Evolutionary conservation across 2,329 filamentous ascomycete species (phyloP), one percentile per base, ranked within the genome.

Genomic region (Dothideomycetes sp.): DNA sequence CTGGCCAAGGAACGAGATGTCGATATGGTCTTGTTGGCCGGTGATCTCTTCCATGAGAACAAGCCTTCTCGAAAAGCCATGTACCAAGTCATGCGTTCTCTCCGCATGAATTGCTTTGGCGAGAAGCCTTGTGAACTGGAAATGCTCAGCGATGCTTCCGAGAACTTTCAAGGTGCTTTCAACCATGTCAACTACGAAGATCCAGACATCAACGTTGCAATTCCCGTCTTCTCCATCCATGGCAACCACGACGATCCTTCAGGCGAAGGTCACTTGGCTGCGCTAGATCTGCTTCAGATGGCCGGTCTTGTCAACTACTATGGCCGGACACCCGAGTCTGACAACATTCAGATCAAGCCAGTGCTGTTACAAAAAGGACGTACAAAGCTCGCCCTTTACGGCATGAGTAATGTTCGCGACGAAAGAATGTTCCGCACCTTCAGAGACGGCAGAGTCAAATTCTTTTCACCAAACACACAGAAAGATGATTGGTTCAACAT

Each of bases 161-260:
- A 94, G 53, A 84, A 89, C 47, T 95, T 98, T 53, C 82, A 86
- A 47, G 84, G 69, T 5, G 80, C 86, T 0, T 94, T 95, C 57
- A 81, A 86, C 35, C 84, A 95, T 59, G 89, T 94, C 63, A 98
- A 98, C 63, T 98, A 98, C 63, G 87, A 96, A 62, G 91, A 98
- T 54, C 78, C 85, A 17, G 86, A 98, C 53, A 95, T 98, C 62
- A 98, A 98, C 54, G 78, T 98, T 46, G 85, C 88, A 1, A 95
- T 96, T 42, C 91, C 91, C 0, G 87, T 98, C 19, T 98, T 98
- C 58, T 94, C 89, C 1, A 98, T 98, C 28, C 93, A 98, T 54
- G 91, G 91, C 32, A 98, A 98, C 55, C 91, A 98, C 58, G 91
- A 98, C 56, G 91, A 98, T 57, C 91, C 91, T 0, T 93, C 88